A percentile compares a stretch with the other conserved stretches of the same genome.
These are phyloP conservation scores for Pistacia atlantica DNA, from an alignment of 345 rosid genomes.

Conservation along the genomic window DNA sequence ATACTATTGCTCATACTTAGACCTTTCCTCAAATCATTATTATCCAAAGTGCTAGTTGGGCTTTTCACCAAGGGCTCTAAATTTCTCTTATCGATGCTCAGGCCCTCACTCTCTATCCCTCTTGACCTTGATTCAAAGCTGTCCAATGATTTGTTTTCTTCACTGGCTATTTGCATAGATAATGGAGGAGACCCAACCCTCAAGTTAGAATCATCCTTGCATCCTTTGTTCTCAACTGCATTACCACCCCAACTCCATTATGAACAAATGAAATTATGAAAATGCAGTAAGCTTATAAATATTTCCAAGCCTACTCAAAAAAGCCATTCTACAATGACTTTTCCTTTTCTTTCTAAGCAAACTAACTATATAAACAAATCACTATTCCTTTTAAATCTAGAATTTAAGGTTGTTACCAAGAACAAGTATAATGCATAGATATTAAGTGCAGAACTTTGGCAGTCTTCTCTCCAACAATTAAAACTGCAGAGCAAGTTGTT, in stretches of 20 bases:
- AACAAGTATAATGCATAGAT: not conserved
- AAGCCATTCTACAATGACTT: not conserved
- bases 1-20: slow-evolving; percentile 15
- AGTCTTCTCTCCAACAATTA: not conserved
- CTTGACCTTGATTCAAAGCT: slow-evolving; percentile 12
- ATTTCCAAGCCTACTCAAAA: not conserved
- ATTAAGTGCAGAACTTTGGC: slow-evolving; percentile 2
- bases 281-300: slow-evolving; percentile 10
- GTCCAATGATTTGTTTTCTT: not conserved
- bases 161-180: slow-evolving; percentile 1
- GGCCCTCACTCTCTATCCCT: slow-evolving; percentile 21
- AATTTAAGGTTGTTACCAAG: not conserved
- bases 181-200: slow-evolving; percentile 15
- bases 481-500: not conserved
- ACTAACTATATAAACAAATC: not conserved
- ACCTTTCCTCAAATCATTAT: slow-evolving; percentile 29
- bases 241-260: slow-evolving; percentile 19
- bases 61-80: slow-evolving; percentile 17
- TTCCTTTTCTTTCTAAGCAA: not conserved
- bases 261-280: slow-evolving; percentile 3
- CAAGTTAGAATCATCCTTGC: slow-evolving; percentile 18
- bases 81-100: slow-evolving; percentile 19
- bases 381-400: not conserved
- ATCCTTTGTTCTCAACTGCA: slow-evolving; percentile 29
- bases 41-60: slow-evolving; percentile 33